Conservation (phyloP, 2,329 filamentous ascomycete genomes). For the Pyricularia sp. region DNA sequence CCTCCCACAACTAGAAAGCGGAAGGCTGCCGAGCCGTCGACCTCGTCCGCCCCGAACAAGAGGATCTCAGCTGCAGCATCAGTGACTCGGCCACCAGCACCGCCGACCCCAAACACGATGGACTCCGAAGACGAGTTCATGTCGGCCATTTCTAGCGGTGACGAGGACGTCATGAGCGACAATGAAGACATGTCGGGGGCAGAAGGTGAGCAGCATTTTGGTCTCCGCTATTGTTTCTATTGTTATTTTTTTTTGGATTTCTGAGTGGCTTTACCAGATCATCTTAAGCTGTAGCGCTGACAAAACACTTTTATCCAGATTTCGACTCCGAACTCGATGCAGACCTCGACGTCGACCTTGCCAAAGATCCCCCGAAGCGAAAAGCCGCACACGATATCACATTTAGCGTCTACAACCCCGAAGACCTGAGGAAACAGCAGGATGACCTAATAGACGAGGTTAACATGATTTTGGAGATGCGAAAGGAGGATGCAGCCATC, state of each 20-base stretch:
- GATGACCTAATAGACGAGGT: constrained; percentile 82
- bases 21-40: constrained; percentile 58
- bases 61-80: constrained; percentile 40
- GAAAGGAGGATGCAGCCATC: constrained; percentile 84
- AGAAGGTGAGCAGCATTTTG: constrained; percentile 30
- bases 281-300: not conserved
- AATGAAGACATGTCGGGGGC: constrained; percentile 51
- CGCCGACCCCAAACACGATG: constrained; percentile 61
- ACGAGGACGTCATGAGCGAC: constrained; percentile 67
- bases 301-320: constrained; percentile 10
- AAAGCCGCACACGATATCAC: constrained; percentile 74
- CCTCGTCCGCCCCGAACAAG: constrained; percentile 40
- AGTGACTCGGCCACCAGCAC: constrained; percentile 27
- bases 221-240: not conserved
- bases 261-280: too few species aligned
- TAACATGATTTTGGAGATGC: constrained; percentile 80
- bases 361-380: constrained; percentile 59
- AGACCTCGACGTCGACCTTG: constrained; percentile 41
- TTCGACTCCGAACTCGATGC: constrained; percentile 44
- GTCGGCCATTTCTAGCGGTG: constrained; percentile 66
- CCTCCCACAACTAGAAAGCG: constrained; percentile 49
- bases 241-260: not conserved
- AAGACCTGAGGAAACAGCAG: constrained; percentile 78
- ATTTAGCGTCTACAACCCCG: constrained; percentile 70
- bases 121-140: constrained; percentile 94